phyloP scores from a whole-genome alignment of 1,284 basidiomycete species.

The Malassezia restricta region DNA sequence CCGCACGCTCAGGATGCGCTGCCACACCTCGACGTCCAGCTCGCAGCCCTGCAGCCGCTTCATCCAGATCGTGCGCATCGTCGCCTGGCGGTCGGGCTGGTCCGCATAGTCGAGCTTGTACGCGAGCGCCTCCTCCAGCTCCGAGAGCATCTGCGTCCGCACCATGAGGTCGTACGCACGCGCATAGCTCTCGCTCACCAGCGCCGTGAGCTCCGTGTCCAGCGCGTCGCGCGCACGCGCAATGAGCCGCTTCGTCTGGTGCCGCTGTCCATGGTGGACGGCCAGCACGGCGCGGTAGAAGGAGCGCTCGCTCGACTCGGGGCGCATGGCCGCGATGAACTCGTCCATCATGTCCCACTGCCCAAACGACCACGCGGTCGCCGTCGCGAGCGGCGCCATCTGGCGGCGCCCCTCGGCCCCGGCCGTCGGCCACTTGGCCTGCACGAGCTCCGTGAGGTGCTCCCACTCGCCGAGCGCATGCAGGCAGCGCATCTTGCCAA shows the following conservation, averaged over 20 bases:
- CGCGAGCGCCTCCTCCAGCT: conserved; percentile 91
- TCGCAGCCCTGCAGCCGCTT: conserved; percentile 82
- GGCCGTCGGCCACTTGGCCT: conserved; percentile 76
- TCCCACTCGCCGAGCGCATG: conserved; percentile 99
- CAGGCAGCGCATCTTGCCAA: conserved; percentile 84
- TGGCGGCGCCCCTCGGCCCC: conserved; percentile 71
- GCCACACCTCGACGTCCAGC: conserved; percentile 98
- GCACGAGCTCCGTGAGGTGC: conserved; percentile 70
- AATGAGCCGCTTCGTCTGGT: conserved; percentile 78
- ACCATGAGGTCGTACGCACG: conserved; percentile 90
- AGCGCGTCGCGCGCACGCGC: conserved; percentile 85
- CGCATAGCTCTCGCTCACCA: conserved; percentile 90
- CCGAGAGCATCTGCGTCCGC: conserved; percentile 94
- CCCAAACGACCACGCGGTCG: conserved; percentile 88
- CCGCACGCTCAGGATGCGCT: conserved; percentile 88
- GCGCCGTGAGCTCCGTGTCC: conserved; percentile 78
- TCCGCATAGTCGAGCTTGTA: conserved; percentile 62
- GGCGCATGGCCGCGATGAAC: conserved; percentile 86
- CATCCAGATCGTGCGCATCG: conserved; percentile 37
- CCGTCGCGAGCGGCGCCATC: conserved; percentile 91
- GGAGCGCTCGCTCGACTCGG: conserved; percentile 81
- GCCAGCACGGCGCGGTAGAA: conserved; percentile 94
- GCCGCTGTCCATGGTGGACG: conserved; percentile 90
- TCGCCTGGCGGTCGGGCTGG: conserved; percentile 64
- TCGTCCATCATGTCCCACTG: conserved; percentile 99